phyloP scores from a whole-genome alignment of 441 rosid genomes.

The Arabidopsis hybrid region DNA sequence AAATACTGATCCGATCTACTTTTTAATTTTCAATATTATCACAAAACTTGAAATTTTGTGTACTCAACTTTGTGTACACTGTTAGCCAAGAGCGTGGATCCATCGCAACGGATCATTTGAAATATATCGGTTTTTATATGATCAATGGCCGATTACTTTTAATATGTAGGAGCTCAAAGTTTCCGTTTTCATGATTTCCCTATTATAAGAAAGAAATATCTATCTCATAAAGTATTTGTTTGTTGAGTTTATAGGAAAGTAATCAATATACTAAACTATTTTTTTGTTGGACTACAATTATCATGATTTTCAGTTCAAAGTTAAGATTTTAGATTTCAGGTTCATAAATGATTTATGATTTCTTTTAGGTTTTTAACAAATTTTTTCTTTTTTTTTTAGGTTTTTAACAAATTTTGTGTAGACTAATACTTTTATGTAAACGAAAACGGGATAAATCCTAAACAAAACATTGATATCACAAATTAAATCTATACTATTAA shows the following conservation, averaged over 20 bases:
- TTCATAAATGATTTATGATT: background rate
- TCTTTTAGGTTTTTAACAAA: background rate
- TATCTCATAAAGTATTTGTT: background rate
- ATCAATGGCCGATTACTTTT: background rate
- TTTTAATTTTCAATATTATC: background rate
- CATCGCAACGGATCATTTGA: background rate
- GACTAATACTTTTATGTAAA: background rate
- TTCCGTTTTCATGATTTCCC: background rate
- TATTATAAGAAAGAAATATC: background rate
- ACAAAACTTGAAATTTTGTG: background rate
- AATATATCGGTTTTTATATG: background rate
- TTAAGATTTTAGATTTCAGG: background rate
- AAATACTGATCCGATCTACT: background rate
- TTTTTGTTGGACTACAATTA: background rate
- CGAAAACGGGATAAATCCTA: background rate
- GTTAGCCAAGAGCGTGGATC: background rate
- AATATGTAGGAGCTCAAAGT: background rate
- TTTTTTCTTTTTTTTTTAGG: background rate
- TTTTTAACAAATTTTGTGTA: background rate
- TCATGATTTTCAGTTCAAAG: background rate
- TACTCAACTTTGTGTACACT: background rate
- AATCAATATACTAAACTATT: background rate
- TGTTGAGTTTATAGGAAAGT: background rate
- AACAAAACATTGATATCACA: background rate
- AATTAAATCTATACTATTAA: no score